Percentiles rank a stretch among this genome's conserved stretches.
These are phyloP conservation scores for Alnus glutinosa DNA, from an alignment of 306 rosid genomes.

Conservation along the genomic window DNA sequence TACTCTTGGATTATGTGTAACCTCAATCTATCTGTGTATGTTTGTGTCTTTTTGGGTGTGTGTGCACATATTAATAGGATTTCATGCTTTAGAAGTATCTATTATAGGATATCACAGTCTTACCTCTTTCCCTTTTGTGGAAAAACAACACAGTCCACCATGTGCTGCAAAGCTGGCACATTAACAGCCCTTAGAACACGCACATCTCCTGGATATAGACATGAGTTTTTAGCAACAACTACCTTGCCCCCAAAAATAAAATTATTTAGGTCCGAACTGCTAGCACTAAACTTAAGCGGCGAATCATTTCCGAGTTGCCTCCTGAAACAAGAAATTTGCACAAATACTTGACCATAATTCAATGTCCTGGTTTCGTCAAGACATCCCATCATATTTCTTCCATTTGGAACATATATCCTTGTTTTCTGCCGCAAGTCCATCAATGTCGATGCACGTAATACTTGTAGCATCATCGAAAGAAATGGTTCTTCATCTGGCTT, in stretches of 20 bases:
- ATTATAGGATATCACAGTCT: background rate
- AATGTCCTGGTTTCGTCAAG: conserved; percentile 44
- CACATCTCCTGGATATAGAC: conserved; percentile 46
- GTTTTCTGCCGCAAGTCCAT: conserved; percentile 22
- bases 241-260: conserved; percentile 25
- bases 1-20: no score
- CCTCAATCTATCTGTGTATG: no score
- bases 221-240: conserved; percentile 47
- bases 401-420: conserved; percentile 32
- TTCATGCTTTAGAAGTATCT: background rate
- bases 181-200: conserved; percentile 40
- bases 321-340: conserved; percentile 22
- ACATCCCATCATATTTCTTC: conserved; percentile 51
- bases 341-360: conserved; percentile 47
- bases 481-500: conserved; percentile 44
- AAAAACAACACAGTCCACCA: conserved; percentile 53
- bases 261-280: background rate
- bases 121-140: conserved; percentile 49
- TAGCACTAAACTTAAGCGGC: background rate
- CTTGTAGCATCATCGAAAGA: conserved; percentile 42
- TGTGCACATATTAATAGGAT: background rate
- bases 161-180: conserved; percentile 39
- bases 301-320: background rate
- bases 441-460: conserved; percentile 35
- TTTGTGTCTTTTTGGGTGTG: no score